Base-by-base conservation (phyloP, 768 basidiomycete genomes). In the Rubroboletus satanas region DNA sequence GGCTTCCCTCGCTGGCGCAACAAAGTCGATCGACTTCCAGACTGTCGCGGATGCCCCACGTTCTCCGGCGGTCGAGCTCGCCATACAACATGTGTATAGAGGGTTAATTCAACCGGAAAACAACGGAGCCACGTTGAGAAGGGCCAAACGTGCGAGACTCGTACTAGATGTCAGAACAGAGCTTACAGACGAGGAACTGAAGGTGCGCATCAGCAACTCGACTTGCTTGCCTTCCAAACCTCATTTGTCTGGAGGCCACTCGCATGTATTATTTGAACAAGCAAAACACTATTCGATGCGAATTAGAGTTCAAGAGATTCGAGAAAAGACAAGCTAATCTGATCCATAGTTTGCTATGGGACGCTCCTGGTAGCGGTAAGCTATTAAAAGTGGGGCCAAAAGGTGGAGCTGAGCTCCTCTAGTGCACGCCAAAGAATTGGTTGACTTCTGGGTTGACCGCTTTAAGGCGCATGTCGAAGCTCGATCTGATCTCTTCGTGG, bases 101-200 rank as follows among this genome's bases (percentile, higher is more conserved):
- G 47, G 10, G 4, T 14, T 23, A 39, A 37, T 18, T 7, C 51
- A 23, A 32, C 49, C 23, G 1, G 52, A 49, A 32, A 48, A 41
- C 4, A 56, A 57, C 0, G 51, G 11, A 1, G 14, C 31, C 4
- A 37, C 64, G 52, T 28, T 38, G 29, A 69, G 49, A 62, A 88
- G 82, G 64, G 68, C 75, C 52, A 87, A 80, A 56, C 74, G 74
- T 3, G 61, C 79, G 10, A 77, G 84, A 43, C 66, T 85, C 39
- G 71, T 88, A 4, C 68, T 93, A 7, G 91, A 93, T 67, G 71
- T 78, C 5, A 78, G 88, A 56, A 93, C 84, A 6, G 91, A 93
- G 65, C 72, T 93, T 36, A 89, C 90, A 5, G 88, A 92, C 55
- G 85, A 88, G 4, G 89, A 93, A 70, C 74, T 93, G 42, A 87